These are phyloP conservation scores for Penicillium paradoxum DNA, from an alignment of 495 filamentous ascomycete species.

Conservation along the genomic window DNA sequence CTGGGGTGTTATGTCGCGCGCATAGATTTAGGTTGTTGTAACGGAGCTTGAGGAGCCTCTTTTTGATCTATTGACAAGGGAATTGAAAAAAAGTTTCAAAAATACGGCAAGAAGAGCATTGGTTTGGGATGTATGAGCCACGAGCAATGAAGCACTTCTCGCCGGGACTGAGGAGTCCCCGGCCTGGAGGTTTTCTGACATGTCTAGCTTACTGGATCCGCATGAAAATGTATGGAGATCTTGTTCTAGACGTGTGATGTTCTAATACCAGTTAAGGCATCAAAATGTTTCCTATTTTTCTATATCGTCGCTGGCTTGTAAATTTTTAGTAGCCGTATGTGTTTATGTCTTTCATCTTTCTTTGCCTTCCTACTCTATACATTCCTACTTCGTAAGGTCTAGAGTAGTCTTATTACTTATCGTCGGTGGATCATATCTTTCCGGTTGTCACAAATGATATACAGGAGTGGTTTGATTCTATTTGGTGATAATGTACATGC, in stretches of 20 bases:
- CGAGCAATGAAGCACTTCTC: conserved; percentile 43
- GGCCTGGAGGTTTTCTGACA: conserved; percentile 32
- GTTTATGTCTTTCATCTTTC: not conserved
- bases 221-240: conserved; percentile 36
- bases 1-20: conserved; percentile 90
- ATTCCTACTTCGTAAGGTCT: not conserved
- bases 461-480: conserved; percentile 10
- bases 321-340: not conserved
- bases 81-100: conserved; percentile 34
- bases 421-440: not conserved
- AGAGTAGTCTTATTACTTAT: not conserved
- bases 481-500: conserved; percentile 20
- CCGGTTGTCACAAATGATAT: too few species aligned
- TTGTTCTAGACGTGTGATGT: conserved; percentile 37
- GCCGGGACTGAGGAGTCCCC: conserved; percentile 14
- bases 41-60: conserved; percentile 25
- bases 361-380: not conserved
- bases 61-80: conserved; percentile 32
- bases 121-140: conserved; percentile 49
- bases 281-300: conserved; percentile 36
- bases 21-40: conserved; percentile 35
- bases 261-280: conserved; percentile 43
- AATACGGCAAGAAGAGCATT: conserved; percentile 38
- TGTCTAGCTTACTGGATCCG: conserved; percentile 39
- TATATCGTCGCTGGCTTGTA: conserved; percentile 4